Base-by-base conservation (phyloP, 108 stramenopile species). In the Craspedostauros australis region DNA sequence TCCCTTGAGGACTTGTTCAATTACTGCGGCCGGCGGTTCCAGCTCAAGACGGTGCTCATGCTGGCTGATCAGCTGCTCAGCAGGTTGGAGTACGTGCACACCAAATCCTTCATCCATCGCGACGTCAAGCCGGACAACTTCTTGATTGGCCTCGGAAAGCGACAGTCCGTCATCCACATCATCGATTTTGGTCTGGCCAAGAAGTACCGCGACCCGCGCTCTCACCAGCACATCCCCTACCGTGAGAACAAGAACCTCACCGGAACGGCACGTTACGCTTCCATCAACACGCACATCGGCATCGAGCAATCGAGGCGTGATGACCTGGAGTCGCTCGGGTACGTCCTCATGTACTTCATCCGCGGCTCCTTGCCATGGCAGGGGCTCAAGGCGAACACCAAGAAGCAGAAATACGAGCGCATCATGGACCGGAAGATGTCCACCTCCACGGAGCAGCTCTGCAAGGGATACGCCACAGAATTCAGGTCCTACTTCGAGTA, bases 81-180 rank as follows among this genome's bases (percentile, higher is more conserved):
- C 40, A 75, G 99, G 37, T 52, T 99, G 38, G 99, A 99, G 74
- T 98, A 96, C 54, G 96, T 99, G 15, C 99, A 99, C 64, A 96
- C 98, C 32, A 99, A 99, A 79, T 86, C 84, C 32, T 99, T 98
- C 58, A 99, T 99, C 68, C 99, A 99, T 71, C 78, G 99, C 6
- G 99, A 99, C 64, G 96, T 99, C 48, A 99, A 99, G 70, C 99
- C 99, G 15, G 99, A 99, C 70, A 99, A 99, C 77, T 99, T 99
- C 65, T 66, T 99, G 11, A 98, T 99, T 61, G 99, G 99, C 23
- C 86, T 96, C 3, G 99, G 99, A 15, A 94, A 95, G 50, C 79
- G 96, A 20, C 94, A 95, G 36, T 87, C 89, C 47, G 74, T 98
- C 44, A 96, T 98, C 68, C 95, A 99, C 80, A 91, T 98, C 68